Conservation (phyloP, 768 basidiomycete genomes). For the Podaxis carcinomalis region DNA sequence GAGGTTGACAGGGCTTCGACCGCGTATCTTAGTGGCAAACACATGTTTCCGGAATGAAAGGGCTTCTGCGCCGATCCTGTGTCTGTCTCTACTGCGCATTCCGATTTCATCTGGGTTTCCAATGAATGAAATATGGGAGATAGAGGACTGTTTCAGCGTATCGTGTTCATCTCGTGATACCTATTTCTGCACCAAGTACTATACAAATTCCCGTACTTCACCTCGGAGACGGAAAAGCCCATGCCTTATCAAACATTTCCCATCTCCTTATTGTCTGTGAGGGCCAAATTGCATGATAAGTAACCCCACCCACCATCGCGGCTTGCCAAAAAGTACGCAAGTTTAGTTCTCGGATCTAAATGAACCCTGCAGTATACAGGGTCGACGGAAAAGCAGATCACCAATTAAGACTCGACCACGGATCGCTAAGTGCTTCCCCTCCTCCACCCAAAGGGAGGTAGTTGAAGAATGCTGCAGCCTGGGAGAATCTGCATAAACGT, state of each 20-base stretch:
- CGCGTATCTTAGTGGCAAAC: background rate
- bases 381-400: slow-evolving; percentile 5
- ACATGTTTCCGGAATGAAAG: background rate
- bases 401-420: background rate
- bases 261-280: background rate
- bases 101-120: background rate
- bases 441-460: slow-evolving; percentile 2
- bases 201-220: background rate
- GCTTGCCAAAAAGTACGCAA: background rate
- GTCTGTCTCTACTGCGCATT: background rate
- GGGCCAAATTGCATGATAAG: background rate
- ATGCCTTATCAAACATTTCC: background rate
- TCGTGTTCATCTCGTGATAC: slow-evolving; percentile 3
- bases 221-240: background rate
- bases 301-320: background rate
- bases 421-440: background rate
- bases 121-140: background rate
- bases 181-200: background rate
- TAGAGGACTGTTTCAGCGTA: background rate
- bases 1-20: background rate
- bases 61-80: slow-evolving; percentile 1
- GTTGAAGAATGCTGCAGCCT: background rate
- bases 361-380: slow-evolving; percentile 1
- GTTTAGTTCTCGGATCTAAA: background rate
- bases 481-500: background rate